phyloP scores from a whole-genome alignment of 2,329 filamentous ascomycete species.

The Aspergillus persii region DNA sequence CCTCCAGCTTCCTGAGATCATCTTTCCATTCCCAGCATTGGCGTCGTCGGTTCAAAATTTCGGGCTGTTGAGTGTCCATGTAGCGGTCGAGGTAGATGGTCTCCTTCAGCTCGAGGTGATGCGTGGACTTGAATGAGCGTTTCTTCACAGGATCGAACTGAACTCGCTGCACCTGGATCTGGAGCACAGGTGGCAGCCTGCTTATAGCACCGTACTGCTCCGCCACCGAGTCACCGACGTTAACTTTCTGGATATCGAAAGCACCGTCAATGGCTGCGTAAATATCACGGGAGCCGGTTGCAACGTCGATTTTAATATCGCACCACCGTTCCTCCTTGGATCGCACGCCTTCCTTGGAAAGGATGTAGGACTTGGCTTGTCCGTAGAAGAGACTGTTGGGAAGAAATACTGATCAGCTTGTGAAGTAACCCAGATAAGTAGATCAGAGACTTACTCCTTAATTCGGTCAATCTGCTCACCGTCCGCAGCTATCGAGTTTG shows the following conservation, averaged over 20 bases:
- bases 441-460: slow-evolving; percentile 52
- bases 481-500: slow-evolving; percentile 62
- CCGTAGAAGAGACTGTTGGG: slow-evolving; percentile 50
- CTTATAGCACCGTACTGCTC: slow-evolving; percentile 70
- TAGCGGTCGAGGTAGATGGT: slow-evolving; percentile 86
- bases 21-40: slow-evolving; percentile 73
- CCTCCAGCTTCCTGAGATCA: slow-evolving; percentile 57
- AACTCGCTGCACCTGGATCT: slow-evolving; percentile 84
- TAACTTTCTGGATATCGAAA: slow-evolving; percentile 76
- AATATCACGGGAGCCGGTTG: slow-evolving; percentile 61
- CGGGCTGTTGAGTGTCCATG: slow-evolving; percentile 62
- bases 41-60: slow-evolving; percentile 63
- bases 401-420: slow-evolving; percentile 12
- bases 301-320: slow-evolving; percentile 62
- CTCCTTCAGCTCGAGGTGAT: slow-evolving; percentile 75
- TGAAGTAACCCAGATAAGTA: slow-evolving; percentile 16
- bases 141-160: slow-evolving; percentile 64
- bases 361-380: slow-evolving; percentile 44
- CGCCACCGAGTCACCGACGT: slow-evolving; percentile 60
- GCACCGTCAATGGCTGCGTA: slow-evolving; percentile 82
- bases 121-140: slow-evolving; percentile 67
- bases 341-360: slow-evolving; percentile 46
- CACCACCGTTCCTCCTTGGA: slow-evolving; percentile 59
- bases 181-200: slow-evolving; percentile 77
- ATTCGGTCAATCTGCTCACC: slow-evolving; percentile 80